Conservation (phyloP, 352 stramenopile genomes). For the Phytopythium cucurbitacearum region DNA sequence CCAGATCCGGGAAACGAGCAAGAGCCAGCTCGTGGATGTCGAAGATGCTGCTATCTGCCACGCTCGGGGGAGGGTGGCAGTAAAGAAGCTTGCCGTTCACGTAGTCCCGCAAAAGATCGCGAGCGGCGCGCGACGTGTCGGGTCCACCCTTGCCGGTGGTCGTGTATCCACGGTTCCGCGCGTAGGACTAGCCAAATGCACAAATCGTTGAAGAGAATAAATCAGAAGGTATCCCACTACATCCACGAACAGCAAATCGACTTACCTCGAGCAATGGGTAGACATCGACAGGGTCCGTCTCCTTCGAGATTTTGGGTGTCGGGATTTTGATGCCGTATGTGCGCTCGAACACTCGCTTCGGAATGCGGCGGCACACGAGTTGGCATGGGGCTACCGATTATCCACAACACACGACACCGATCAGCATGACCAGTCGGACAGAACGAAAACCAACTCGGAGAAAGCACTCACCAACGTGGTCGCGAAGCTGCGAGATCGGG, state of each 20-base stretch:
- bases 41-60: constrained; percentile 52
- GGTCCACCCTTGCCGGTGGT: constrained; percentile 92
- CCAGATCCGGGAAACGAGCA: constrained; percentile 53
- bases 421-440: constrained; percentile 5
- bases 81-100: constrained; percentile 97
- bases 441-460: background rate
- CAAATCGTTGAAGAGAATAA: background rate
- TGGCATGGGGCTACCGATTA: constrained; percentile 76
- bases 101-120: constrained; percentile 98
- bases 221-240: background rate
- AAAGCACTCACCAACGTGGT: constrained; percentile 79
- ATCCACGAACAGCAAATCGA: constrained; percentile 2
- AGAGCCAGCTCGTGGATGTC: constrained; percentile 68
- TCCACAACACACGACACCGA: constrained; percentile 5
- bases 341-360: constrained; percentile 93
- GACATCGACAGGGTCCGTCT: constrained; percentile 75
- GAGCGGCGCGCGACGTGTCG: constrained; percentile 93
- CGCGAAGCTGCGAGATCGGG: constrained; percentile 97
- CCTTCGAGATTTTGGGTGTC: constrained; percentile 53
- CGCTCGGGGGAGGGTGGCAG: constrained; percentile 91
- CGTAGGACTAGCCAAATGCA: constrained; percentile 45
- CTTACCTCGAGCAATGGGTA: constrained; percentile 70
- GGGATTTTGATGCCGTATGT: constrained; percentile 96
- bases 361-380: constrained; percentile 94
- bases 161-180: constrained; percentile 88